These are phyloP conservation scores for Russula griseocarnosa DNA, from an alignment of 768 basidiomycete species.

Conservation along the genomic window DNA sequence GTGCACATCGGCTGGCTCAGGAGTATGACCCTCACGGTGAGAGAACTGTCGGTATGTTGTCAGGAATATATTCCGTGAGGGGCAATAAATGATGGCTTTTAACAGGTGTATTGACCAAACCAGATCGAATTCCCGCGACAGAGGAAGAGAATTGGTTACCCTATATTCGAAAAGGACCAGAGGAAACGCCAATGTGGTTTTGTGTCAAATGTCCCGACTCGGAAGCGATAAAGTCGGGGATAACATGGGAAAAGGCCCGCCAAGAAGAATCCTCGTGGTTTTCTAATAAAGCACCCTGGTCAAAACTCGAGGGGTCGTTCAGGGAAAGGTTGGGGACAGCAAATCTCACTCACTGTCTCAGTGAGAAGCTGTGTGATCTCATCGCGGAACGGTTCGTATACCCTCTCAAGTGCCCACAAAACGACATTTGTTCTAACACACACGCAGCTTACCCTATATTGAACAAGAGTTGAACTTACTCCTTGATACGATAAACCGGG, in stretches of 20 bases:
- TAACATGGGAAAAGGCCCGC: slow-evolving; percentile 61
- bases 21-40: slow-evolving; percentile 55
- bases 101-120: slow-evolving; percentile 24
- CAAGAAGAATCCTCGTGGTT: slow-evolving; percentile 56
- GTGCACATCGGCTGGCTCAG: slow-evolving; percentile 61
- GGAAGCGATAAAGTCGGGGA: slow-evolving; percentile 45
- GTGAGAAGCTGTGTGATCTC: slow-evolving; percentile 56
- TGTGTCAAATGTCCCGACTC: slow-evolving; percentile 46
- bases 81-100: neutral
- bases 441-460: slow-evolving; percentile 55
- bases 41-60: slow-evolving; percentile 60
- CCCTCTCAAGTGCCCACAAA: too few species aligned
- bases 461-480: slow-evolving; percentile 52
- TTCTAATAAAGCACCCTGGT: slow-evolving; percentile 49
- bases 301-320: slow-evolving; percentile 46
- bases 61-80: neutral
- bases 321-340: slow-evolving; percentile 52
- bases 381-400: slow-evolving; percentile 53
- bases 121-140: slow-evolving; percentile 34
- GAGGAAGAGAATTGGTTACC: slow-evolving; percentile 55
- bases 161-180: slow-evolving; percentile 51
- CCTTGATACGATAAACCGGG: slow-evolving; percentile 40
- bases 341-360: slow-evolving; percentile 55
- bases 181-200: slow-evolving; percentile 51
- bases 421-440: neutral